A percentile compares a stretch with the other conserved stretches of the same genome.
Conservation (phyloP, 1,284 basidiomycete genomes). For the Ganoderma sinense region DNA sequence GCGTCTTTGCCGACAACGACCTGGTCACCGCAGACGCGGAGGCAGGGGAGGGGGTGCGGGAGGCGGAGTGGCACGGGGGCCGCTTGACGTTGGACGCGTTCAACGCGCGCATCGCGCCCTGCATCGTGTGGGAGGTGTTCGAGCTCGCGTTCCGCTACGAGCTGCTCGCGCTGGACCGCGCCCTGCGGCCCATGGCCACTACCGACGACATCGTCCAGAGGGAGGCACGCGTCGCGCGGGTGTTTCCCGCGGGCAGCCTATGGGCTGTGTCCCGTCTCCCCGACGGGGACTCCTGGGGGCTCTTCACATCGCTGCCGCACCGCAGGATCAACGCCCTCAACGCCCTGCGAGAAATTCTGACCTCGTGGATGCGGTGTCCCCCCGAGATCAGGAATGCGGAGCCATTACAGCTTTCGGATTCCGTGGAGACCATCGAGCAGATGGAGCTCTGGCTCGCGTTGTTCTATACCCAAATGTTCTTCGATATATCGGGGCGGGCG, state of each 20-base stretch:
- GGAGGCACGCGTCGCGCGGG: background rate
- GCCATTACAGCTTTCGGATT: background rate
- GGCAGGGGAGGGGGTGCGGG: background rate
- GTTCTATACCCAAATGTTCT: background rate
- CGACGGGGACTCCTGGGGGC: background rate
- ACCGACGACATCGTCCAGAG: background rate
- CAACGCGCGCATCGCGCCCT: background rate
- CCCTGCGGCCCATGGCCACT: background rate
- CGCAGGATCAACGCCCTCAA: background rate
- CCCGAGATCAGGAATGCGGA: background rate
- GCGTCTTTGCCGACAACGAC: background rate
- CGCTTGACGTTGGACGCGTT: background rate
- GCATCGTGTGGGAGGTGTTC: conserved; percentile 19
- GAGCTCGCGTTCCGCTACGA: conserved; percentile 27
- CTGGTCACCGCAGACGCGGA: too few species aligned
- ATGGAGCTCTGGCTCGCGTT: background rate
- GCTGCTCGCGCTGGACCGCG: conserved; percentile 14
- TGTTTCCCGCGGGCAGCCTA: background rate
- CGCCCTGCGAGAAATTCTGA: background rate
- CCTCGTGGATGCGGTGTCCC: background rate
- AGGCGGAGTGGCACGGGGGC: conserved; percentile 1
- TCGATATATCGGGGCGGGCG: background rate
- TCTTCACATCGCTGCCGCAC: background rate
- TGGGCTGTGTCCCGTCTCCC: background rate
- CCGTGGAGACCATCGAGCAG: background rate